Evolutionary conservation across 495 filamentous ascomycete genomes (phyloP), one percentile per base, ranked within the genome.

Genomic region (Pyrenopolyporus hunteri): DNA sequence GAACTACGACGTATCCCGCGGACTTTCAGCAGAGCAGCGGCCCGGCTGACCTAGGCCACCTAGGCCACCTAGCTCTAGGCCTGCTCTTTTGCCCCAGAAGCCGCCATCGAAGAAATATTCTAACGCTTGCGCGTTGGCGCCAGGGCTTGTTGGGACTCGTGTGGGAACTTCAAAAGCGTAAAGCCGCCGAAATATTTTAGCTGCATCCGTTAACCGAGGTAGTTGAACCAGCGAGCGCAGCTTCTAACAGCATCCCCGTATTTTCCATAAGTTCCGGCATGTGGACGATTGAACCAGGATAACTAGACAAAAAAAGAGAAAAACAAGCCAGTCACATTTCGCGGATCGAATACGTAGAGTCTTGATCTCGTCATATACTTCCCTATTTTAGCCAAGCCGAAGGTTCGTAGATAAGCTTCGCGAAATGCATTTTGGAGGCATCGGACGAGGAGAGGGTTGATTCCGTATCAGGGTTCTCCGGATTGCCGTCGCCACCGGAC

Each of bases 171-270:
- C 4, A 37, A 56, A 56, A 25, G 33, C 6, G 35, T 26, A 40
- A 40, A 25, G 44, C 25, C 16, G 54, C 14, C 22, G 25, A 19
- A 29, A 14, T 22, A 14, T 14, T 25, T 23, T 36, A n/a, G n/a
- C n/a, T 37, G 42, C 13, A 28, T 42, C n/a, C 33, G 36, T 14
- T 57, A 57, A 48, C 54, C 54, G 54, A 57, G 54, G 54, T 49
- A 42, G 16, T 39, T 35, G n/a, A 25, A 32, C n/a, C n/a, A n/a
- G 11, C 33, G 19, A 32, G 33, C 10, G 33, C 31, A 19, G 3
- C 2, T 29, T 42, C 43, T 16, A 26, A 17, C 43, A 46, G 26
- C 25, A 46, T 29, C 43, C 7, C 32, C 19, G 14, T 13, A 22
- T 43, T 14, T 47, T 47, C 20, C 43, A 48, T 25, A 23, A 39